Evolutionary conservation across 2,329 filamentous ascomycete species (phyloP).

Genomic region (Cryphonectria japonica): DNA sequence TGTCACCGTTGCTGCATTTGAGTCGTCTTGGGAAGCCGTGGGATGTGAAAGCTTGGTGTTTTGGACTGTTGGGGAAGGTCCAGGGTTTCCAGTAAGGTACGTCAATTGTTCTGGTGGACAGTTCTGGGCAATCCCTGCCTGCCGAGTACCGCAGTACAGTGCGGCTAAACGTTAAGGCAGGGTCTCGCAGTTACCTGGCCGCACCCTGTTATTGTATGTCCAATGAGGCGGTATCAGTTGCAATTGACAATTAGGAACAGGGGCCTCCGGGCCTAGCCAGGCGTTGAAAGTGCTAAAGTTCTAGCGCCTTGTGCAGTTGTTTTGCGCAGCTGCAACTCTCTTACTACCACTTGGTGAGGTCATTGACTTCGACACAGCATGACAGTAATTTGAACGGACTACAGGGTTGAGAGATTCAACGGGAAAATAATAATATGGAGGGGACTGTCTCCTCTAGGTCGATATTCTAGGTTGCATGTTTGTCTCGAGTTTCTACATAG

Average conservation of each 20-base stretch:
- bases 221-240: slow-evolving; percentile 21
- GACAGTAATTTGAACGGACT: background rate
- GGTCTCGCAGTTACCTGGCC: background rate
- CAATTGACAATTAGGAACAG: background rate
- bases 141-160: background rate
- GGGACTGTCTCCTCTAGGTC: background rate
- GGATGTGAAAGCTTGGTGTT: slow-evolving; percentile 20
- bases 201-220: background rate
- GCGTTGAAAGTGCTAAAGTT: slow-evolving; percentile 1
- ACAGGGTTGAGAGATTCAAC: background rate
- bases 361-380: slow-evolving; percentile 20
- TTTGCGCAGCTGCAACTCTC: background rate
- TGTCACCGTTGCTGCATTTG: slow-evolving; percentile 31
- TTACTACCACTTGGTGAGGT: slow-evolving; percentile 16
- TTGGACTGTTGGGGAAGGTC: background rate
- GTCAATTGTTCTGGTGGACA: background rate
- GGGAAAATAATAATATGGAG: background rate
- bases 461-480: background rate
- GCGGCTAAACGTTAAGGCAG: background rate
- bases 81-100: background rate
- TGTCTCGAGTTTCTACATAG: background rate
- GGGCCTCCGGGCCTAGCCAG: background rate
- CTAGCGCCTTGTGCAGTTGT: background rate
- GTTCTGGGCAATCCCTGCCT: background rate
- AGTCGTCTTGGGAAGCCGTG: background rate